phyloP scores from a whole-genome alignment of 495 filamentous ascomycete genomes.

The Xylaria bambusicola region DNA sequence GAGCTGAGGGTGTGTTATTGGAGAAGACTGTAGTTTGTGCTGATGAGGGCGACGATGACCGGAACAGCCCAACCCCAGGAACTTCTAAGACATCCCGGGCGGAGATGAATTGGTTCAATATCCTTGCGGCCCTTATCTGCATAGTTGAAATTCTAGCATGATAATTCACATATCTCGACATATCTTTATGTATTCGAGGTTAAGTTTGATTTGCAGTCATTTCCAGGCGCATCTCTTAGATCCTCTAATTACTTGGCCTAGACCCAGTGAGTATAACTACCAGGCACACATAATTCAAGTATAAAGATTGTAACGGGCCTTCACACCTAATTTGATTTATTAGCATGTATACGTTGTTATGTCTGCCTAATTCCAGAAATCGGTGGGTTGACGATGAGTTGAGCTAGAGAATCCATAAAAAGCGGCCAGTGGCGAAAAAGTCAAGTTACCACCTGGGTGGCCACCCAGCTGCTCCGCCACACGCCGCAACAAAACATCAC shows the following conservation, averaged over 20 bases:
- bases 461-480: neutral
- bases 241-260: too few relatives aligned
- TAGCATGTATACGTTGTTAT: too few relatives aligned
- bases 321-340: too few relatives aligned
- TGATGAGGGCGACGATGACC: neutral
- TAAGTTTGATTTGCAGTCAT: too few relatives aligned
- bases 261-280: too few relatives aligned
- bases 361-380: too few relatives aligned
- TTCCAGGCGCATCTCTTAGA: too few relatives aligned
- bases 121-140: neutral
- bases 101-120: neutral
- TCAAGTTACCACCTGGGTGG: neutral
- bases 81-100: neutral
- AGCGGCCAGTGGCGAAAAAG: constrained; percentile 3
- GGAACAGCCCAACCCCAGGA: neutral
- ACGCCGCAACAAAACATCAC: constrained; percentile 1
- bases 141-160: neutral
- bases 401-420: too few relatives aligned
- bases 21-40: neutral
- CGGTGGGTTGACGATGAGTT: too few relatives aligned
- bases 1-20: constrained; percentile 31
- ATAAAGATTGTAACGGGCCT: too few relatives aligned
- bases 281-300: too few relatives aligned
- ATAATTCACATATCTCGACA: neutral
- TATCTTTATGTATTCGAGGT: too few relatives aligned